Evolutionary conservation across 805 yeast species (phyloP).

Genomic region (Barnettozyma sp.): DNA sequence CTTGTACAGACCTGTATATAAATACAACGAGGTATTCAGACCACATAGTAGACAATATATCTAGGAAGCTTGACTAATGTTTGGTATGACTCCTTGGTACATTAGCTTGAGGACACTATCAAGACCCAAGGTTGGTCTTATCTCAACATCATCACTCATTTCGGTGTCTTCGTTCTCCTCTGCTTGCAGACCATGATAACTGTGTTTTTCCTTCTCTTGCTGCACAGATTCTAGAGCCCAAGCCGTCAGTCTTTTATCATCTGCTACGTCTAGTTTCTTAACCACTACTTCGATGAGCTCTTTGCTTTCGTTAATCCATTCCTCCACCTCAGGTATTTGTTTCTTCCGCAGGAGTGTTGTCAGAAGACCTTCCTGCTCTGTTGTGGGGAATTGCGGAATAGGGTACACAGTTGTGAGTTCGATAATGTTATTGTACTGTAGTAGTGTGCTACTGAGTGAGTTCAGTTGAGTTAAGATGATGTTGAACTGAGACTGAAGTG

Average conservation of each 20-base stretch:
- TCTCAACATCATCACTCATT: constrained; percentile 8
- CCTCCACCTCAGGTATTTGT: constrained; percentile 82
- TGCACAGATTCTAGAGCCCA: constrained; percentile 59
- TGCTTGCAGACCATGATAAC: constrained; percentile 56
- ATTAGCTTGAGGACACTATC: constrained; percentile 38
- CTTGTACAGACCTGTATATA: too few relatives aligned
- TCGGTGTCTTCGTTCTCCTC: constrained; percentile 43
- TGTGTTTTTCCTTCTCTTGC: constrained; percentile 46
- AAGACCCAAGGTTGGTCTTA: constrained; percentile 23
- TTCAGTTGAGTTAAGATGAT: constrained; percentile 76
- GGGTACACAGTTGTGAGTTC: constrained; percentile 76
- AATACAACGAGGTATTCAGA: not conserved
- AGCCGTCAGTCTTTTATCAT: constrained; percentile 60
- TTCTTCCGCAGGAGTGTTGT: constrained; percentile 85
- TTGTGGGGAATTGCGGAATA: constrained; percentile 73
- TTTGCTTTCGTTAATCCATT: constrained; percentile 60
- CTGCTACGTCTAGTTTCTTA: constrained; percentile 19
- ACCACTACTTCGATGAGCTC: constrained; percentile 19
- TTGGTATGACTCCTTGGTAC: constrained; percentile 35
- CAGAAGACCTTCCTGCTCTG: constrained; percentile 73
- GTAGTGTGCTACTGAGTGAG: constrained; percentile 66
- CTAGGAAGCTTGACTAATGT: not conserved
- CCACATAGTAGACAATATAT: too few relatives aligned
- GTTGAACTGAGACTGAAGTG: constrained; percentile 77
- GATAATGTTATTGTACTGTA: constrained; percentile 51